A percentile compares a stretch with the other conserved stretches of the same genome.
phyloP scores from a whole-genome alignment of 768 basidiomycete genomes.

The Melanogaster broomeanus region DNA sequence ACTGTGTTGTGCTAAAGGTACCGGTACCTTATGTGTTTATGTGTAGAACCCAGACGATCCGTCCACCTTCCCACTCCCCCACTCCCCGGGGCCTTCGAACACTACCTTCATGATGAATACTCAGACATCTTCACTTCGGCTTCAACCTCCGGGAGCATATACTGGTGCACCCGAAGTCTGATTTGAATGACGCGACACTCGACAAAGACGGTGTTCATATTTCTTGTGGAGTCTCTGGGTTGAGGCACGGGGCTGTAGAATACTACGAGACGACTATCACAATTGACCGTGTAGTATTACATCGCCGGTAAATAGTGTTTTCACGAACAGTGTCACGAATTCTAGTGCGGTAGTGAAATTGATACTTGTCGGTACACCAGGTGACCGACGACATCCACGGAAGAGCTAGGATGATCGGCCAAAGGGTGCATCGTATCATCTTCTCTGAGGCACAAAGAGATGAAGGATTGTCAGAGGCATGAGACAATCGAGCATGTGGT shows the following conservation, averaged over 20 bases:
- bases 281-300: background rate
- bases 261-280: background rate
- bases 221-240: no score
- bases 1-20: background rate
- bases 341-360: background rate
- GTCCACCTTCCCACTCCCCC: slow-evolving; percentile 3
- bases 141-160: background rate
- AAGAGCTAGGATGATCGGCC: slow-evolving; percentile 52
- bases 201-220: background rate
- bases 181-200: background rate
- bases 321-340: background rate
- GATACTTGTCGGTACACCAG: slow-evolving; percentile 56
- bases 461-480: slow-evolving; percentile 46
- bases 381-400: slow-evolving; percentile 60
- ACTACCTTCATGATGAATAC: background rate
- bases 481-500: slow-evolving; percentile 59
- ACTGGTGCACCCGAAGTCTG: slow-evolving; percentile 7
- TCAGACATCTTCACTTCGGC: background rate
- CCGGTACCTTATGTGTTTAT: no score
- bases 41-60: slow-evolving; percentile 9
- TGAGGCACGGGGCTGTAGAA: no score
- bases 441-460: slow-evolving; percentile 58
- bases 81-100: background rate
- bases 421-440: slow-evolving; percentile 51
- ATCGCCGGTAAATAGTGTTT: background rate